Evolutionary conservation across 2,329 filamentous ascomycete genomes (phyloP).

Genomic region (Blumeria graminis): DNA sequence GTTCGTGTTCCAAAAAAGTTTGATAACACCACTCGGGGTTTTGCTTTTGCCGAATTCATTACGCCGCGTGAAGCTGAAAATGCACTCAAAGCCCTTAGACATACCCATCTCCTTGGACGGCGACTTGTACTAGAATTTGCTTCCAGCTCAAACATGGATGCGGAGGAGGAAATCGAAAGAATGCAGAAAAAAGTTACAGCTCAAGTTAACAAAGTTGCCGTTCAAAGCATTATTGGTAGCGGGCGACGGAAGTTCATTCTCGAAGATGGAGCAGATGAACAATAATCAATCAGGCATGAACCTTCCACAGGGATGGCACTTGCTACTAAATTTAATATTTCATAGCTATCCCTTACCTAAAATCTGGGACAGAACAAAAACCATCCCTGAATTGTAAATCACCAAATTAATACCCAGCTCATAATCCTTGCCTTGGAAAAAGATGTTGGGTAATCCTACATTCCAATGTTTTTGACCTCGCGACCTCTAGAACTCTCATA

Average conservation of each 20-base stretch:
- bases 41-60: conserved; percentile 90
- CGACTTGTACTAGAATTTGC: conserved; percentile 81
- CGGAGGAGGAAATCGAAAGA: conserved; percentile 86
- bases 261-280: conserved; percentile 36
- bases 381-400: too few relatives aligned
- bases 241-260: conserved; percentile 78
- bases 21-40: conserved; percentile 67
- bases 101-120: conserved; percentile 81
- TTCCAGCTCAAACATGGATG: conserved; percentile 65
- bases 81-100: conserved; percentile 71
- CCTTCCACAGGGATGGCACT: too few relatives aligned
- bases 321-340: neutral
- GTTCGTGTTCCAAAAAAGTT: conserved; percentile 92
- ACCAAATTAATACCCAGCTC: too few relatives aligned
- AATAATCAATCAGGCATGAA: conserved; percentile 5
- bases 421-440: too few relatives aligned
- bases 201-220: conserved; percentile 72
- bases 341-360: conserved; percentile 6
- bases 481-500: too few relatives aligned
- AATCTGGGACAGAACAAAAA: conserved; percentile 9
- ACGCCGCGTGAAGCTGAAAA: conserved; percentile 74
- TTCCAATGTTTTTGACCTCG: too few relatives aligned
- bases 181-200: conserved; percentile 90
- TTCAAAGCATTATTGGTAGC: conserved; percentile 66
- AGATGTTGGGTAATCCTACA: too few relatives aligned